A percentile compares a stretch with the other conserved stretches of the same genome.
These are phyloP conservation scores for Flaveria brownii DNA, from an alignment of 129 eudicot genomes.

Conservation along the genomic window DNA sequence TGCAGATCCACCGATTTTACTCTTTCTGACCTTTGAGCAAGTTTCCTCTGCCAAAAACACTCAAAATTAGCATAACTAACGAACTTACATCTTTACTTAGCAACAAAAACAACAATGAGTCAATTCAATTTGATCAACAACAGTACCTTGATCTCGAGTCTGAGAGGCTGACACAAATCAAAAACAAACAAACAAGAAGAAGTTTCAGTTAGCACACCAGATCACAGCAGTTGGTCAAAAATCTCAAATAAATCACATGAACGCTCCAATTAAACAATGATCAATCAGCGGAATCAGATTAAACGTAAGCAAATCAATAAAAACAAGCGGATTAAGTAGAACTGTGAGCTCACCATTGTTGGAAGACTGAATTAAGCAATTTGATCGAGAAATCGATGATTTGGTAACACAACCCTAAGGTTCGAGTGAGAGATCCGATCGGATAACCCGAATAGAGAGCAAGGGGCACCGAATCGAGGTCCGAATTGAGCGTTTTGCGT, in stretches of 20 bases:
- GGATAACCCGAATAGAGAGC: slow-evolving; percentile 27
- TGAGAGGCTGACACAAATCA: slow-evolving; percentile 50
- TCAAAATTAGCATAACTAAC: not conserved
- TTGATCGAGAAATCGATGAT: slow-evolving; percentile 19
- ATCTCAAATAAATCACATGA: not conserved
- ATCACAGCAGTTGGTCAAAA: slow-evolving; percentile 35
- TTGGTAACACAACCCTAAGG: slow-evolving; percentile 30
- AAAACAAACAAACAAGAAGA: slow-evolving; percentile 20
- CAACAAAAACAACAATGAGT: not conserved
- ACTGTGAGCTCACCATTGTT: slow-evolving; percentile 47
- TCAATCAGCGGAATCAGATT: slow-evolving; percentile 16
- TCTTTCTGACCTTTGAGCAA: no score
- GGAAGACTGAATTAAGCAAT: slow-evolving; percentile 18
- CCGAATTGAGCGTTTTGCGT: slow-evolving; percentile 31
- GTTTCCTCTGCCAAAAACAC: not conserved
- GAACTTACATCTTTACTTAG: not conserved
- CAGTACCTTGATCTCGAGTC: not conserved
- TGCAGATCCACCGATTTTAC: no score
- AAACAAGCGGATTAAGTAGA: slow-evolving; percentile 5
- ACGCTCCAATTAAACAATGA: not conserved
- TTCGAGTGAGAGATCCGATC: slow-evolving; percentile 38
- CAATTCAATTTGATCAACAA: not conserved
- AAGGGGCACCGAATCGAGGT: slow-evolving; percentile 25
- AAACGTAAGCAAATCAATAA: slow-evolving; percentile 40
- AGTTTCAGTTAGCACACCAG: slow-evolving; percentile 34